Conservation (phyloP, 352 stramenopile species). For the Phytophthora agathidicida region DNA sequence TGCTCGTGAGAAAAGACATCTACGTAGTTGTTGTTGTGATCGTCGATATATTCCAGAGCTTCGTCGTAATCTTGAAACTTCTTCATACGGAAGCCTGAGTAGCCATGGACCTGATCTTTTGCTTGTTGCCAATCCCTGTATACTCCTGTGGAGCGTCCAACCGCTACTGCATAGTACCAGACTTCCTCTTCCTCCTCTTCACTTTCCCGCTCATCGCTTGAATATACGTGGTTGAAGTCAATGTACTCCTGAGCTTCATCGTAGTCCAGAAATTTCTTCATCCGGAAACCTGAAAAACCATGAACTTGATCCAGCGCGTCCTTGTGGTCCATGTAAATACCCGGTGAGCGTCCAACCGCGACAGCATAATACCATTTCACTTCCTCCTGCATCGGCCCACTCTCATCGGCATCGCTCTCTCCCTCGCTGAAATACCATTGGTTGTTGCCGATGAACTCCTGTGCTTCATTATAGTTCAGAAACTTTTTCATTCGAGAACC, state of each 20-base stretch:
- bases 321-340: conserved; percentile 42
- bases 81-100: conserved; percentile 48
- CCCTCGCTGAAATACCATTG: neutral
- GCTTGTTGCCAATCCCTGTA: conserved; percentile 51
- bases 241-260: conserved; percentile 35
- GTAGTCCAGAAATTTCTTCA: conserved; percentile 62
- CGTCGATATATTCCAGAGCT: conserved; percentile 35
- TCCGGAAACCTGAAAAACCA: conserved; percentile 49
- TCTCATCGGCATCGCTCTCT: conserved; percentile 2
- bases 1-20: no score
- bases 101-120: conserved; percentile 47
- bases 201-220: conserved; percentile 3
- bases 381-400: neutral
- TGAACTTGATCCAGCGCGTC: conserved; percentile 40
- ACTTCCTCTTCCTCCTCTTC: neutral
- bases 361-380: conserved; percentile 47
- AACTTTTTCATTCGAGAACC: conserved; percentile 11
- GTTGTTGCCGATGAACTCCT: neutral
- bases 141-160: conserved; percentile 49
- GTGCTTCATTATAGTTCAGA: neutral
- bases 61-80: conserved; percentile 55
- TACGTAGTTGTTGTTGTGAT: no score
- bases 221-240: conserved; percentile 8
- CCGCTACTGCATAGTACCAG: conserved; percentile 61
- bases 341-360: conserved; percentile 41